Conservation (phyloP, 768 basidiomycete species). For the Imleria badia region DNA sequence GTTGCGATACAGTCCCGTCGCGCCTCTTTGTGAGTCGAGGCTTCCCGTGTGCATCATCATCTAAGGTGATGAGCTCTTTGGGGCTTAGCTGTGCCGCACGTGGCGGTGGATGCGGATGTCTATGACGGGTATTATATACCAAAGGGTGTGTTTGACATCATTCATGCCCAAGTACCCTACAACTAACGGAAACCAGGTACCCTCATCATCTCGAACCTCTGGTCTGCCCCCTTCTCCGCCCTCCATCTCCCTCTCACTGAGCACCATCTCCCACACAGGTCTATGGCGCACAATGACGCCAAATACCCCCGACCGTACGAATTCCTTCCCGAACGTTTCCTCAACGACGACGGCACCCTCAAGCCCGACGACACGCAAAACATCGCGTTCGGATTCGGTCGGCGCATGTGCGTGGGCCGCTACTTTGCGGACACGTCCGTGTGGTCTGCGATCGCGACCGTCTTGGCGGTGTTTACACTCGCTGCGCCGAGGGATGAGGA, state of each 20-base stretch:
- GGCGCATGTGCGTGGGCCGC: constrained; percentile 26
- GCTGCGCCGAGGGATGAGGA: constrained; percentile 2
- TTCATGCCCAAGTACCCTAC: background rate
- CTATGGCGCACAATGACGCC: constrained; percentile 17
- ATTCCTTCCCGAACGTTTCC: constrained; percentile 42
- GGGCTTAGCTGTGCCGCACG: constrained; percentile 28
- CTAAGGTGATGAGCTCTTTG: background rate
- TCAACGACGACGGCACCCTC: constrained; percentile 25
- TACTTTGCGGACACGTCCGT: constrained; percentile 19
- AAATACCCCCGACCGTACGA: constrained; percentile 37
- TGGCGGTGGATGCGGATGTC: constrained; percentile 36
- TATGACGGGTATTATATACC: constrained; percentile 52
- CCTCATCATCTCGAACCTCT: constrained; percentile 11
- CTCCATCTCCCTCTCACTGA: background rate
- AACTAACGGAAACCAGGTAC: background rate
- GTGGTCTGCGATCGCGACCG: constrained; percentile 16
- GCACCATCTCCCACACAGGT: background rate
- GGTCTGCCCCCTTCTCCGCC: background rate
- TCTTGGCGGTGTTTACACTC: constrained; percentile 14
- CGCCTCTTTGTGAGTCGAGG: constrained; percentile 10
- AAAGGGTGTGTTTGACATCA: constrained; percentile 17
- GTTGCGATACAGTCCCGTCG: constrained; percentile 1
- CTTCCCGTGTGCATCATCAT: background rate
- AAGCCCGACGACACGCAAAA: constrained; percentile 8
- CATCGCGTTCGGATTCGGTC: constrained; percentile 26